Conservation (phyloP, 78 protist genomes). For the Planoprotostelium fungivorum region DNA sequence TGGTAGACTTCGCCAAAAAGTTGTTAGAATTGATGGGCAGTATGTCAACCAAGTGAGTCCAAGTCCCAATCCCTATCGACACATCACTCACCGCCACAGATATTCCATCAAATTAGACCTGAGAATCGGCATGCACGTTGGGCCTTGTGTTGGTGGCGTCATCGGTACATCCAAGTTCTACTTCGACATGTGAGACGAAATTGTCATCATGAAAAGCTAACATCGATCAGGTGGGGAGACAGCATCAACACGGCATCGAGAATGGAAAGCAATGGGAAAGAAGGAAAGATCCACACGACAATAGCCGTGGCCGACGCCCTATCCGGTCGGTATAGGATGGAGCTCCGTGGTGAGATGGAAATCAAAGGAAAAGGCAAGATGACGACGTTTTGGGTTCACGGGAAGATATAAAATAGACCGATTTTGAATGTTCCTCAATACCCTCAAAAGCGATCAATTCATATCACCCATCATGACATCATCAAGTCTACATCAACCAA, state of each 20-base stretch:
- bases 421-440: not conserved
- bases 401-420: not conserved
- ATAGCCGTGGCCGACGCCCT: constrained; percentile 6
- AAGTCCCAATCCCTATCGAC: too few relatives aligned
- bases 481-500: too few relatives aligned
- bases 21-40: not conserved
- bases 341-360: constrained; percentile 17
- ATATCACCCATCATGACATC: too few relatives aligned
- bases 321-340: not conserved
- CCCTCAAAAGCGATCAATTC: too few relatives aligned
- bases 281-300: constrained; percentile 31
- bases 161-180: constrained; percentile 51
- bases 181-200: constrained; percentile 18
- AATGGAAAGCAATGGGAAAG: constrained; percentile 32
- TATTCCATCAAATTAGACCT: not conserved
- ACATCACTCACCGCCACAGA: too few relatives aligned
- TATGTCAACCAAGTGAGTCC: not conserved
- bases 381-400: constrained; percentile 9
- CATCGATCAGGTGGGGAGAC: constrained; percentile 67
- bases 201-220: not conserved
- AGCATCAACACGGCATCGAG: constrained; percentile 51
- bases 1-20: not conserved
- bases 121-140: constrained; percentile 53
- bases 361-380: constrained; percentile 34
- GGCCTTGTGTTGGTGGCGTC: constrained; percentile 66